Evolutionary conservation across 805 yeast genomes (phyloP).

Genomic region (Zygosaccharomyces bisporus): DNA sequence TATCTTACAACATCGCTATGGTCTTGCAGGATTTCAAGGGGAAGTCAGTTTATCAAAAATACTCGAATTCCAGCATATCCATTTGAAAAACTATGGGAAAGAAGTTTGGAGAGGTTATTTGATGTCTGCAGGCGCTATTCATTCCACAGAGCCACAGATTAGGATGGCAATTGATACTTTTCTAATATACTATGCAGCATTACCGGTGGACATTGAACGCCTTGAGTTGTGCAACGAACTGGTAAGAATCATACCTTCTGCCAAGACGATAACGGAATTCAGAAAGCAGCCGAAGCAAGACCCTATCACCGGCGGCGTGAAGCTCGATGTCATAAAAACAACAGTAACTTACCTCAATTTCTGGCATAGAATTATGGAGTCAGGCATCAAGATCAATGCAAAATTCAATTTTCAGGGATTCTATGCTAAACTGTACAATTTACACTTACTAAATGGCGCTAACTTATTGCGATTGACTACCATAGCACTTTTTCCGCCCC

Average conservation of each 20-base stretch:
- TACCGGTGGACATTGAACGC: slow-evolving; percentile 7
- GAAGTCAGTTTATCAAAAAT: slow-evolving; percentile 30
- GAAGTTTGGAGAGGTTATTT: slow-evolving; percentile 56
- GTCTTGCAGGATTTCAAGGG: slow-evolving; percentile 9
- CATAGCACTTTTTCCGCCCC: slow-evolving; percentile 17
- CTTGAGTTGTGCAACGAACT: slow-evolving; percentile 20
- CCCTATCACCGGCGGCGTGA: slow-evolving; percentile 11
- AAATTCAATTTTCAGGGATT: slow-evolving; percentile 24
- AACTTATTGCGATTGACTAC: slow-evolving; percentile 14
- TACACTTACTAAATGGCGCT: slow-evolving; percentile 20
- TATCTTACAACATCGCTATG: slow-evolving; percentile 10
- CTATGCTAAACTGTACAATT: slow-evolving; percentile 27
- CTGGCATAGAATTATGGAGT: slow-evolving; percentile 28
- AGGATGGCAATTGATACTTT: slow-evolving; percentile 42
- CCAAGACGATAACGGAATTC: slow-evolving; percentile 11
- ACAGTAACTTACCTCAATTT: slow-evolving; percentile 20
- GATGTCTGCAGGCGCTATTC: slow-evolving; percentile 54
- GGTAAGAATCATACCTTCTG: slow-evolving; percentile 23
- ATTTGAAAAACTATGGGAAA: slow-evolving; percentile 13
- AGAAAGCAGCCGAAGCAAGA: slow-evolving; percentile 5
- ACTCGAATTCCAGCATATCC: slow-evolving; percentile 14
- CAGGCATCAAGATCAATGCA: slow-evolving; percentile 16
- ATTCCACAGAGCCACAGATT: slow-evolving; percentile 46
- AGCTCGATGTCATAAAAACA: slow-evolving; percentile 17
- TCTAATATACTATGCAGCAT: slow-evolving; percentile 29